Percentiles rank a stretch among this genome's conserved stretches.
phyloP scores from a whole-genome alignment of 257 asterid species.

The Mitragyna speciosa region DNA sequence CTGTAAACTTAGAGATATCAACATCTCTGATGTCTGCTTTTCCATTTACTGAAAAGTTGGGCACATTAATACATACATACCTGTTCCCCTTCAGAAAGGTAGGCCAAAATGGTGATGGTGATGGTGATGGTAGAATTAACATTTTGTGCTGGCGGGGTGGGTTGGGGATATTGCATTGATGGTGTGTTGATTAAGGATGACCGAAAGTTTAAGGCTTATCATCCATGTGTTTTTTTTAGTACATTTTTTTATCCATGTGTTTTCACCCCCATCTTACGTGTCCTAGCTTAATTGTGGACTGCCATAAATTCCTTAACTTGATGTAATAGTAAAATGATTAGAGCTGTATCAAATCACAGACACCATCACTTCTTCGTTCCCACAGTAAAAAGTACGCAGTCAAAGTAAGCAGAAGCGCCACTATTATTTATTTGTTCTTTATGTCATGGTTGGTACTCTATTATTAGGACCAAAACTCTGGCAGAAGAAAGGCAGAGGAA shows the following conservation, averaged over 20 bases:
- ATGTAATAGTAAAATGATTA: no score
- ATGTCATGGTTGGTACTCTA: background rate
- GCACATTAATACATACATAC: slow-evolving; percentile 1
- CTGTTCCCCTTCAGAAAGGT: slow-evolving; percentile 10
- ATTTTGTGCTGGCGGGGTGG: background rate
- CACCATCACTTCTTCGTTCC: background rate
- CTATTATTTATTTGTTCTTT: background rate
- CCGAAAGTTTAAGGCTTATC: background rate
- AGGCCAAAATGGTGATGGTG: slow-evolving; percentile 2
- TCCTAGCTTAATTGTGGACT: no score
- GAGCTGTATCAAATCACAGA: background rate
- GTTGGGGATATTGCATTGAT: background rate
- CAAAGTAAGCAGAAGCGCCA: background rate
- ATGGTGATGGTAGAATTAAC: slow-evolving; percentile 10
- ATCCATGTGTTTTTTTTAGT: no score
- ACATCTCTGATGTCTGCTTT: background rate
- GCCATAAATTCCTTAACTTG: no score
- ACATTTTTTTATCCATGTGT: background rate
- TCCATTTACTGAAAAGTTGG: background rate
- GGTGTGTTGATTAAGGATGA: background rate
- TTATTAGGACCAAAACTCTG: background rate
- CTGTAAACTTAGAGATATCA: background rate
- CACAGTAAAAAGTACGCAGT: background rate
- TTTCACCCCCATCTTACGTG: no score
- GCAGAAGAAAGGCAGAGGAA: background rate